These are phyloP conservation scores for Populus alba DNA, from an alignment of 345 rosid species.

Conservation along the genomic window DNA sequence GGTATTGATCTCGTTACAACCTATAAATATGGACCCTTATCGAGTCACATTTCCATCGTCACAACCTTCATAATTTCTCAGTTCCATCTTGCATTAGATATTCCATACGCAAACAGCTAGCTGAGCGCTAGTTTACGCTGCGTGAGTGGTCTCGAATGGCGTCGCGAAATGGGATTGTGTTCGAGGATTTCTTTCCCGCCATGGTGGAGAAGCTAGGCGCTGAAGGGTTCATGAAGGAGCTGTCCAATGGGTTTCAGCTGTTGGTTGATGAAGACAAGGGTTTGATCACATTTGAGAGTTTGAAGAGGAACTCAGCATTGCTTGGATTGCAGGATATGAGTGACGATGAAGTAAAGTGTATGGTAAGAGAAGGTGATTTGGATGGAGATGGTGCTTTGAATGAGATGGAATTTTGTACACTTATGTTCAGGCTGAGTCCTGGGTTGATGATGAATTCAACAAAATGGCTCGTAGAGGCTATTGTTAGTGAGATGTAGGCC, in stretches of 20 bases:
- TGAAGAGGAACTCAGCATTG: slow-evolving; percentile 40
- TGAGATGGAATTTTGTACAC: slow-evolving; percentile 54
- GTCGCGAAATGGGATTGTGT: slow-evolving; percentile 28
- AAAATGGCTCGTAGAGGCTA: slow-evolving; percentile 36
- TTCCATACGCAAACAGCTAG: too few species aligned
- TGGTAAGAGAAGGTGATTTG: slow-evolving; percentile 57
- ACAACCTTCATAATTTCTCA: too few species aligned
- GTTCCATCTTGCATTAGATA: too few species aligned
- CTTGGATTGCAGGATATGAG: slow-evolving; percentile 50
- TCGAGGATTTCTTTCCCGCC: slow-evolving; percentile 56
- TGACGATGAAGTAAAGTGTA: slow-evolving; percentile 44
- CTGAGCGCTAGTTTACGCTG: too few species aligned
- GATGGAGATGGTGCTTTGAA: slow-evolving; percentile 56
- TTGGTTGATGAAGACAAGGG: slow-evolving; percentile 47
- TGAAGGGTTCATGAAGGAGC: slow-evolving; percentile 58
- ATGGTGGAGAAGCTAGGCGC: slow-evolving; percentile 55
- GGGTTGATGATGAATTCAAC: slow-evolving; percentile 41
- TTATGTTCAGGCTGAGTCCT: slow-evolving; percentile 68
- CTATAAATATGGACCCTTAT: slow-evolving; percentile 12
- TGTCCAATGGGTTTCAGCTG: slow-evolving; percentile 49
- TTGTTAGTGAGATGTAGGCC: slow-evolving; percentile 20
- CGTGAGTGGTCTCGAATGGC: slow-evolving; percentile 17
- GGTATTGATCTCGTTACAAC: background rate
- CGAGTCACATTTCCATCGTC: background rate
- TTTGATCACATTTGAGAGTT: slow-evolving; percentile 48